These are phyloP conservation scores for Mollisiaceae sp. DNA, from an alignment of 2,329 filamentous ascomycete species.

Conservation along the genomic window DNA sequence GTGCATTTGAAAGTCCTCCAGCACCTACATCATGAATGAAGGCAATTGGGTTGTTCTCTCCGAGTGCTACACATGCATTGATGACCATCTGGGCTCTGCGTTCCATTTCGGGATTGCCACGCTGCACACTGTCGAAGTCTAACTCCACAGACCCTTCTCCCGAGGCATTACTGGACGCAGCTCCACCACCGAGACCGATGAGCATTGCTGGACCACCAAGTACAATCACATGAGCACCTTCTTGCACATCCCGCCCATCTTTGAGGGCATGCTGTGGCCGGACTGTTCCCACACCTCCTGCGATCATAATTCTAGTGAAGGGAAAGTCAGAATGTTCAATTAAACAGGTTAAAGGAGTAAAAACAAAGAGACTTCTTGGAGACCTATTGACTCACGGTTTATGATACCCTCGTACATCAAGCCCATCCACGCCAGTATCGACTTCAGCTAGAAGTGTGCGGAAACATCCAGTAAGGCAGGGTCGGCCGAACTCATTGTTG, in stretches of 20 bases:
- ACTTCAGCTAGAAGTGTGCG: slow-evolving; percentile 81
- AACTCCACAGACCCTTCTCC: slow-evolving; percentile 89
- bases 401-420: slow-evolving; percentile 4
- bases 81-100: slow-evolving; percentile 97
- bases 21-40: slow-evolving; percentile 99
- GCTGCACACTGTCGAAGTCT: slow-evolving; percentile 96
- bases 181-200: slow-evolving; percentile 93
- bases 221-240: slow-evolving; percentile 90
- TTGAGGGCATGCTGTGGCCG: slow-evolving; percentile 91
- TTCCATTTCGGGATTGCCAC: slow-evolving; percentile 96
- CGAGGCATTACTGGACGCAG: slow-evolving; percentile 88
- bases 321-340: not conserved
- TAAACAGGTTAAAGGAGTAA: not conserved
- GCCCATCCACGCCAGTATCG: slow-evolving; percentile 56
- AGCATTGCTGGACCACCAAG: slow-evolving; percentile 97
- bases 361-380: not conserved
- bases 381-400: not conserved
- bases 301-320: slow-evolving; percentile 2
- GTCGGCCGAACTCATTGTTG: slow-evolving; percentile 97
- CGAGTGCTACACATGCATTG: slow-evolving; percentile 87
- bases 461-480: slow-evolving; percentile 88
- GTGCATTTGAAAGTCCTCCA: slow-evolving; percentile 80
- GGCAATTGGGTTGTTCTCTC: slow-evolving; percentile 84
- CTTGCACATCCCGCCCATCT: slow-evolving; percentile 74
- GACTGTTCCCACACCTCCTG: slow-evolving; percentile 88